Evolutionary conservation across 352 stramenopile species (phyloP), one percentile per base, ranked within the genome.

Genomic region (Pythium apleroticum): DNA sequence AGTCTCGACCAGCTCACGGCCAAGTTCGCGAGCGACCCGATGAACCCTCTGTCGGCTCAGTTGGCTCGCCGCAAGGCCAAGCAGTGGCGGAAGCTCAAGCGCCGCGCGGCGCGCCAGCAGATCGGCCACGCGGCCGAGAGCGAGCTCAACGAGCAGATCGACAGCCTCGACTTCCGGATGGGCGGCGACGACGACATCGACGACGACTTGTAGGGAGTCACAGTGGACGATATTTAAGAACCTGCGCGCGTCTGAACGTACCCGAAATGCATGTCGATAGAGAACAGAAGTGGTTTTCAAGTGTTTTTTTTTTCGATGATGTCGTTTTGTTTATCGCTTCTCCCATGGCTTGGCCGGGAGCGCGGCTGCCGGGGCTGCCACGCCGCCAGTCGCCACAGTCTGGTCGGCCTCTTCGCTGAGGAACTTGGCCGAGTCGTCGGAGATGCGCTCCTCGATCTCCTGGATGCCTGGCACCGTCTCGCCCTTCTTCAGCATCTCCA

Each of bases 81-180:
- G 57, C 74, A 84, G 39, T 86, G 80, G 81, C 80, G 84, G 43
- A 93, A 93, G 60, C 77, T 90, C 24, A 93, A 93, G 62, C 80
- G 84, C 6, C 79, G 80, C 25, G 76, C 78, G n/a, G 76, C 76
- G 24, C 72, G 75, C 2, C 80, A 89, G 57, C 78, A 90, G 41
- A 72, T 91, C n/a, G 76, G 78, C 46, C 57, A 69, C 0, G 73
- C 75, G 6, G 69, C 75, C 7, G 84, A 91, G 72, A 75, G 48
- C 37, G 77, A 74, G 39, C 78, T 93, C 59, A 88, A 81, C 59
- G 72, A 73, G 39, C 75, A 90, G 43, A 82, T 93, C 43, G 70
- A 80, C 39, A 84, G 60, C 68, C 71, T 88, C 31, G 72, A 77
- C 22, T 71, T 84, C 52, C 72, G 71, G 28, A 73, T 81, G 41